Evolutionary conservation across 495 filamentous ascomycete species (phyloP).

Genomic region (Penicillium crystallinum): DNA sequence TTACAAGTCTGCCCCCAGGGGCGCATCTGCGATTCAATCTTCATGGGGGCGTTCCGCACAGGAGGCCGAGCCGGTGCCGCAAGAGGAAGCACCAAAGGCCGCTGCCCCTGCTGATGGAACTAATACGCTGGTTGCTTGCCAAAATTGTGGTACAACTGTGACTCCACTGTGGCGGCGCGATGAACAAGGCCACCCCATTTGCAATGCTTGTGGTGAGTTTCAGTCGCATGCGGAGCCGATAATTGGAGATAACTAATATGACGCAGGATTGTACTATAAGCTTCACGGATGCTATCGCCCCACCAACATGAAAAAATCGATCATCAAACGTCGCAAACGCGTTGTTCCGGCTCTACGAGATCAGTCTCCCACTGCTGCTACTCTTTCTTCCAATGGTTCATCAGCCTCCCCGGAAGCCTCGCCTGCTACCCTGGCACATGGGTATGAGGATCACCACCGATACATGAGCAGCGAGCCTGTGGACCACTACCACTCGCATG

Average conservation of each 20-base stretch:
- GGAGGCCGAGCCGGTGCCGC: slow-evolving; percentile 16
- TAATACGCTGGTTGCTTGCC: slow-evolving; percentile 84
- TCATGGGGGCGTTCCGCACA: slow-evolving; percentile 30
- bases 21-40: slow-evolving; percentile 23
- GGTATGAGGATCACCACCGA: slow-evolving; percentile 55
- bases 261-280: slow-evolving; percentile 88
- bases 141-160: slow-evolving; percentile 96
- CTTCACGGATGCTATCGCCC: slow-evolving; percentile 90
- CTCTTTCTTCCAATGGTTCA: slow-evolving; percentile 43
- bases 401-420: slow-evolving; percentile 42
- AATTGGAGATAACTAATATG: slow-evolving; percentile 20
- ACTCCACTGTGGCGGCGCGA: slow-evolving; percentile 95
- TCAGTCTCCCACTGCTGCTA: slow-evolving; percentile 37
- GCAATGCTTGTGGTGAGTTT: slow-evolving; percentile 92
- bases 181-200: slow-evolving; percentile 93
- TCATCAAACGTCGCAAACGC: slow-evolving; percentile 93
- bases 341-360: slow-evolving; percentile 79
- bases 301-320: slow-evolving; percentile 92
- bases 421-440: slow-evolving; percentile 46
- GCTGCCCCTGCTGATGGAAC: slow-evolving; percentile 40
- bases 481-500: slow-evolving; percentile 27
- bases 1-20: slow-evolving; percentile 63
- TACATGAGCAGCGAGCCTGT: slow-evolving; percentile 37
- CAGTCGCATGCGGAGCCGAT: not conserved
- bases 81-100: slow-evolving; percentile 22